phyloP scores from a whole-genome alignment of 2,329 filamentous ascomycete species.

The Fusarium nurragi region DNA sequence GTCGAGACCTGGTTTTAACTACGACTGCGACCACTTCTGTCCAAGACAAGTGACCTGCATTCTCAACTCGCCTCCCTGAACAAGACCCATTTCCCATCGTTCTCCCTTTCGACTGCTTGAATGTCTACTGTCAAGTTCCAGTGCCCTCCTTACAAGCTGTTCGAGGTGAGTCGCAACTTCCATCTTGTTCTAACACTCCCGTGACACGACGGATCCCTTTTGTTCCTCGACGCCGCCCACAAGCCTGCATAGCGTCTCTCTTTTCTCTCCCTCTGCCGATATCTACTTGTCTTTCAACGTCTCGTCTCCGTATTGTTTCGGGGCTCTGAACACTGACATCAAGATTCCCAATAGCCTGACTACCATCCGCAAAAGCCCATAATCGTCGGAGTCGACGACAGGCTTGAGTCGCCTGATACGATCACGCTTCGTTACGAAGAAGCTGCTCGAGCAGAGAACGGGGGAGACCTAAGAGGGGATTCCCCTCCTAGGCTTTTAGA shows the following conservation, averaged over 20 bases:
- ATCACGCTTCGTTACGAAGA: slow-evolving; percentile 67
- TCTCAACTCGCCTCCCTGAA: slow-evolving; percentile 45
- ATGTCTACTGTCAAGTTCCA: slow-evolving; percentile 69
- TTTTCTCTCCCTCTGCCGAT: slow-evolving; percentile 16
- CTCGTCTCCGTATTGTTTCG: slow-evolving; percentile 32
- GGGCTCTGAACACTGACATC: slow-evolving; percentile 43
- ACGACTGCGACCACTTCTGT: slow-evolving; percentile 45
- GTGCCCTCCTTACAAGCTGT: slow-evolving; percentile 65
- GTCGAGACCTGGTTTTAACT: slow-evolving; percentile 52
- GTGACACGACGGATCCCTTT: slow-evolving; percentile 36
- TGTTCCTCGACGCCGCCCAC: slow-evolving; percentile 22
- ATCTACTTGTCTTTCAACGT: slow-evolving; percentile 26
- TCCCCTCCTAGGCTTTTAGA: slow-evolving; percentile 57
- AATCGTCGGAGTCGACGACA: slow-evolving; percentile 64
- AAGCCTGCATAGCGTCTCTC: slow-evolving; percentile 25
- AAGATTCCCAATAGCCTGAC: slow-evolving; percentile 55
- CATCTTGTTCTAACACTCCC: slow-evolving; percentile 48
- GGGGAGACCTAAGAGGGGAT: slow-evolving; percentile 64
- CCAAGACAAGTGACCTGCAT: slow-evolving; percentile 54
- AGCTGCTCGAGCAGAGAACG: slow-evolving; percentile 62
- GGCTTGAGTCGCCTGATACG: slow-evolving; percentile 66
- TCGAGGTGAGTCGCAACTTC: slow-evolving; percentile 63
- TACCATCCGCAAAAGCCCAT: slow-evolving; percentile 65
- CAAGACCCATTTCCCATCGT: slow-evolving; percentile 49
- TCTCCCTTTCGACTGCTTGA: slow-evolving; percentile 56